Base-by-base conservation (phyloP, 2,329 filamentous ascomycete species). In the Dactylellina leptospora region DNA sequence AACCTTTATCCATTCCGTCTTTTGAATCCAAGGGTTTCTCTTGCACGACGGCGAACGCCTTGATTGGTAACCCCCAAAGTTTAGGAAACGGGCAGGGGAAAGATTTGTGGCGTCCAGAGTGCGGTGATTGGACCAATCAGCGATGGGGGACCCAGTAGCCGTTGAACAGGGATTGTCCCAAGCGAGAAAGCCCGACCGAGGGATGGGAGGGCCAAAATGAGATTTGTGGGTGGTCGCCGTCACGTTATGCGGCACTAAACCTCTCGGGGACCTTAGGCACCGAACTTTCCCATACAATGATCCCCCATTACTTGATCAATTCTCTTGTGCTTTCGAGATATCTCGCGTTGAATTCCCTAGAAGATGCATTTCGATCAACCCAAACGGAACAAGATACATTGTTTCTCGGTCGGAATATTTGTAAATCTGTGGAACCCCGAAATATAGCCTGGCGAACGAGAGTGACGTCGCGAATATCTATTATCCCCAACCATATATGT, bases 151-250 rank as follows among this genome's bases (percentile, higher is more conserved):
- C 11, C 8, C 27, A 18, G 33, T 23, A 42, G 40, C 53, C 20
- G 33, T 58, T 44, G 8, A 28, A 16, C 58, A 58, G 18, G 66
- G 56, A 42, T 58, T 6, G 16, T 44, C 23, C 42, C 64, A 71
- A 71, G 64, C 66, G 66, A 71, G 59, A 62, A 71, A 71, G 66
- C 66, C 66, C 58, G 66, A 45, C 10, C 20, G 33, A 23, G 23
- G 33, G 30, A 16, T 9, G 9, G 13, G 20, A n/a, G n/a, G n/a
- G n/a, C n/a, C n/a, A n/a, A 42, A 27, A 55, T 47, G 51, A 64
- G 27, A 44, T 22, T 18, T n/a, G 22, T 36, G 53, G 48, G 48
- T 62, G 51, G 66, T 71, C 66, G 66, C 66, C 66, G 66, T 71
- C 66, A 63, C 66, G 44, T 58, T 51, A 42, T 63, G 51, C 27